Evolutionary conservation across 1,139 yeast species (phyloP), one percentile per base, ranked within the genome.

Genomic region (Zygoascus meyerae): DNA sequence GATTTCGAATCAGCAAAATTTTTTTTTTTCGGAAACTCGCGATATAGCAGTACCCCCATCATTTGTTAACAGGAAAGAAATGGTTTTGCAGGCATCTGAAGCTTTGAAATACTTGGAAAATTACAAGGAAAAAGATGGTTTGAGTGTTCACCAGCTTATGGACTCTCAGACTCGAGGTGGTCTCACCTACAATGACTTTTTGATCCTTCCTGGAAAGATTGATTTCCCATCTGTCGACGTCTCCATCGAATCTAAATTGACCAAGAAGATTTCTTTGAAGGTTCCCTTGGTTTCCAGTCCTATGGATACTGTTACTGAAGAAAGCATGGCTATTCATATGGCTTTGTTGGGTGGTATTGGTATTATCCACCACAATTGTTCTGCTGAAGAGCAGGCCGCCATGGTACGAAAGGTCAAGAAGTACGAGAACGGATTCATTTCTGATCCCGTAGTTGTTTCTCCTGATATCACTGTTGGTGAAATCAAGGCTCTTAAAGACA

Each of bases 341-440:
- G 97, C 99, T 59, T 79, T 92, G 59, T 79, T 90, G 61, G 99
- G 99, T 67, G 99, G 99, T 71, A 89, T 92, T 68, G 99, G 99
- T 79, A 86, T 94, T 63, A 83, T 92, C 61, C 99, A 92, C 71
- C 97, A 92, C 76, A 92, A 92, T 77, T 90, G 97, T 73, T 69
- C 95, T 51, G 77, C 95, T 52, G 97, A 92, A 45, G 97, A 89
- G 68, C 99, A 92, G 74, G 98, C 98, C 52, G 96, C 81, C 58
- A 92, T 92, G 98, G 98, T 92, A 54, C 85, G 78, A 69, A 86
- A 86, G 72, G 99, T 92, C 59, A 92, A 92, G 78, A 89, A 86
- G 71, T 92, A 75, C 72, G 98, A 92, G 75, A 92, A 92, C 68
- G 99, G 99, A 39, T 92, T 92, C 75, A 94, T 92, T 65, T 85